Evolutionary conservation across 73 alveolate species (phyloP).

Genomic region (Paramecium biaurelia): DNA sequence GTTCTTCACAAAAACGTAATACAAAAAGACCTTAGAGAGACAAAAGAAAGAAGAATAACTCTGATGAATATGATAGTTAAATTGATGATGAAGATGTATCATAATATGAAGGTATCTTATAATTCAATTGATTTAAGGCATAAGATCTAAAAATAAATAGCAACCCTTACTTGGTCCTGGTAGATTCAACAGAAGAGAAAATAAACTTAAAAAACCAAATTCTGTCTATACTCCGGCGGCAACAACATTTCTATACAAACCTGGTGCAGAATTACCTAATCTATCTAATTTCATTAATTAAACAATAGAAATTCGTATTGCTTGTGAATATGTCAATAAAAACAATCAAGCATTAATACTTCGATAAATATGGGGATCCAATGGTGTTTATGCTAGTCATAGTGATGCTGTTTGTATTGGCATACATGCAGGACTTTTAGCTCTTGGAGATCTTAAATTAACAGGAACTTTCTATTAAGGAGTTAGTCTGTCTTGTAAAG

Average conservation of each 20-base stretch:
- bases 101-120: neutral
- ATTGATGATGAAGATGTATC: constrained; percentile 38
- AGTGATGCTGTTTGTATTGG: constrained; percentile 54
- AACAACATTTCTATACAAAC: constrained; percentile 24
- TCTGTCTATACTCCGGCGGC: neutral
- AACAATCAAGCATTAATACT: neutral
- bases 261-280: constrained; percentile 49
- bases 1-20: neutral
- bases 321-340: constrained; percentile 17
- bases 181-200: neutral
- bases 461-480: constrained; percentile 30
- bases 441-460: constrained; percentile 7
- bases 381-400: constrained; percentile 48
- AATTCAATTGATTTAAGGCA: neutral
- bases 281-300: neutral
- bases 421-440: constrained; percentile 39
- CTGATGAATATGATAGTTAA: constrained; percentile 24
- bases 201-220: neutral
- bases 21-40: constrained; percentile 13
- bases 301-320: constrained; percentile 31
- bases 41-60: neutral
- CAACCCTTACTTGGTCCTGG: neutral
- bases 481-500: constrained; percentile 22
- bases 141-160: neutral
- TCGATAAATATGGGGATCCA: constrained; percentile 44